phyloP scores from a whole-genome alignment of 2,329 filamentous ascomycete genomes.

The Fusarium nurragi region DNA sequence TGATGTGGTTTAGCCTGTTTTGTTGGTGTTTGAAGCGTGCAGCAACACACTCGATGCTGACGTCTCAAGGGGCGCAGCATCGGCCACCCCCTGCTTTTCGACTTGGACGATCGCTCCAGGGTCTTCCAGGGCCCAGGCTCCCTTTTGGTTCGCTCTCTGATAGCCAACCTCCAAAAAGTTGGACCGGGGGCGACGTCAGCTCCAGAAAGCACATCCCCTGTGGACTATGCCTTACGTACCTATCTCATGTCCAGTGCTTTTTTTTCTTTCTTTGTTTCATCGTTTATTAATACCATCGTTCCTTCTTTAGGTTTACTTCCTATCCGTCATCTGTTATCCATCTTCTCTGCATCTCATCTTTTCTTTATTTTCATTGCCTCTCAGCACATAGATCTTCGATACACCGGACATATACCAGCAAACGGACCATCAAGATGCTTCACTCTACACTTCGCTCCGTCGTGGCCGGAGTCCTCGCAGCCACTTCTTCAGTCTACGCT shows the following conservation, averaged over 20 bases:
- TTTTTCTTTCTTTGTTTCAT: conserved; percentile 25
- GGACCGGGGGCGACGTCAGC: conserved; percentile 41
- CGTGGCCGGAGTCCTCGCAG: conserved; percentile 34
- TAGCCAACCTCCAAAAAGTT: conserved; percentile 33
- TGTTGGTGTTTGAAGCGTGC: conserved; percentile 26
- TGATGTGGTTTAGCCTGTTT: conserved; percentile 24
- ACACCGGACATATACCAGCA: neutral
- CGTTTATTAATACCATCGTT: conserved; percentile 15
- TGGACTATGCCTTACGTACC: conserved; percentile 2
- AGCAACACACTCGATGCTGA: conserved; percentile 40
- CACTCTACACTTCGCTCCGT: conserved; percentile 38
- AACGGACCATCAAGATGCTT: conserved; percentile 29
- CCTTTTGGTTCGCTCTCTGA: conserved; percentile 5
- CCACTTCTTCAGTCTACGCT: conserved; percentile 38
- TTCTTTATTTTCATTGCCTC: neutral
- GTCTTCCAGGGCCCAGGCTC: neutral
- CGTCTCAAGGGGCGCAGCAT: conserved; percentile 43
- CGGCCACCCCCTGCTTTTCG: conserved; percentile 2
- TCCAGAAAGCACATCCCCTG: conserved; percentile 31
- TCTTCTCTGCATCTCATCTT: neutral
- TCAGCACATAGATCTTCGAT: neutral
- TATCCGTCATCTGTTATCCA: conserved; percentile 1
- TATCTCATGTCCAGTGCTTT: conserved; percentile 6
- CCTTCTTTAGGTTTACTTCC: conserved; percentile 13
- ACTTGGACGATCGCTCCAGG: conserved; percentile 25